Base-by-base conservation (phyloP, 208 protist species). In the Leishmania gerbilli region DNA sequence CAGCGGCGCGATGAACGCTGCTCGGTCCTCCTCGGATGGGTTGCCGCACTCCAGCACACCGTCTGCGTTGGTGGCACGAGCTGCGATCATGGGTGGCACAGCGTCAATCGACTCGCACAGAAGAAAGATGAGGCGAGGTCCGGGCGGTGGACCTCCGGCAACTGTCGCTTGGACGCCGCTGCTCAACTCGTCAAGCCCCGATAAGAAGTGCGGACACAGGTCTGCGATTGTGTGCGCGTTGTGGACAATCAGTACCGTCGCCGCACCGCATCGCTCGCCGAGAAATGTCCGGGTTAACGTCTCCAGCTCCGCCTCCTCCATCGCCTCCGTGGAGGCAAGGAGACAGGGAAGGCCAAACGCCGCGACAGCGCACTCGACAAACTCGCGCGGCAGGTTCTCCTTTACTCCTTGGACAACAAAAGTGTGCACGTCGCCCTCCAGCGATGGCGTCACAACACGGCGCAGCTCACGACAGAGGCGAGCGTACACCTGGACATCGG, bases 1-100 rank as follows among this genome's bases (percentile, higher is more conserved):
- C 40, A 72, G 34, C 27, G 74, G 85, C 4, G 77, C 71, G 1
- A 88, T 31, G 60, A 94, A 90, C 15, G 64, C 55, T 0, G 72
- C 74, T 47, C 93, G 87, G 79, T 97, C 94, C 42, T 71, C 80
- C 77, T 97, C 92, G 9, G 76, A 87, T 6, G 94, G 94, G 81
- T 95, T 95, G n/a, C 88, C 86, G 74, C 91, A 92, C 53, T 87
- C 84, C 15, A 97, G 51, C 0, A 97, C 92, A 62, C 91, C 93
- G 37, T 87, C 86, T 45, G 84, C 77, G 84, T 95, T 95, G 21
- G 84, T 87, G 31, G 94, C 90, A 51, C 91, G 84, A 0, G 94
- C 92, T 1, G 94, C 88, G 24, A 97, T 88, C 58, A 84, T 84
- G 19, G 94, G 94, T 64, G 90, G 82, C 51, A 92, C 88, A 17